Percentiles rank a stretch among this genome's conserved stretches.
Evolutionary conservation across 257 asterid species (phyloP).

Genomic region (Pogostemon cablin): DNA sequence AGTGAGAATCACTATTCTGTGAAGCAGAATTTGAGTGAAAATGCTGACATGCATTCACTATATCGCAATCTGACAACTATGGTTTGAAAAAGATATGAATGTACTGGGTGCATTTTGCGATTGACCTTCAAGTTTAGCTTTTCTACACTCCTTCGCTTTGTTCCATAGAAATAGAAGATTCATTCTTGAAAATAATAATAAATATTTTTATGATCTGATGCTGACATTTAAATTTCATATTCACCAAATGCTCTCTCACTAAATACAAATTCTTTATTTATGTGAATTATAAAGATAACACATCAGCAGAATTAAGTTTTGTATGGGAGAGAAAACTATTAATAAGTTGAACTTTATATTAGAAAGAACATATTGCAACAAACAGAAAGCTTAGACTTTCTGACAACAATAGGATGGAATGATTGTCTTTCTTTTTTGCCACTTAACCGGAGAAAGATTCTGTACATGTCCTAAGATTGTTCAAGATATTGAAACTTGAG

Average conservation of each 20-base stretch:
- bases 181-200: conserved; percentile 6
- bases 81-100: background rate
- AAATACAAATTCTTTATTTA: conserved; percentile 1
- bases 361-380: background rate
- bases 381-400: conserved; percentile 1
- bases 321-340: background rate
- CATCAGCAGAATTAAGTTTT: background rate
- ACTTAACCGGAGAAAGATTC: background rate
- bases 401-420: background rate
- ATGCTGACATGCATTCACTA: background rate
- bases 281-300: background rate
- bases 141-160: background rate
- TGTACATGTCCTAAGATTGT: background rate
- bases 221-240: conserved; percentile 8
- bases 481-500: background rate
- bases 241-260: background rate
- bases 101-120: background rate
- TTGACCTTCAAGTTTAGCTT: background rate
- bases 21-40: background rate
- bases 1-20: background rate
- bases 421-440: background rate
- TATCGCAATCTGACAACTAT: background rate
- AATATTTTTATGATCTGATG: background rate
- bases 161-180: background rate
- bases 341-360: background rate